Conservation (phyloP, 2,329 filamentous ascomycete species). For the Cryphonectria japonica region DNA sequence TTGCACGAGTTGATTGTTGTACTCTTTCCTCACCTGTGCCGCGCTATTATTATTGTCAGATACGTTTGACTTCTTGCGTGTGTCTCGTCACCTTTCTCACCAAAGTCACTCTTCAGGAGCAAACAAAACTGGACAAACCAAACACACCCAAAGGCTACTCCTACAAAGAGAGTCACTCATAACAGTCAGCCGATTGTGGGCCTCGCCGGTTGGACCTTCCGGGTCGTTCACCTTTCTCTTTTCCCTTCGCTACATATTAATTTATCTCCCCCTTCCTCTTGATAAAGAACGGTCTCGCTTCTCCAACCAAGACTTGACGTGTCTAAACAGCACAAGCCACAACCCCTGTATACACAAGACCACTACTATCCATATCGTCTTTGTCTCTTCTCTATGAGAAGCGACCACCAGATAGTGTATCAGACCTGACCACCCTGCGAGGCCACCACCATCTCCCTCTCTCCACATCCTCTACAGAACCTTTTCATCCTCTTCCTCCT, state of each 20-base stretch:
- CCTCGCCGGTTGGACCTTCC: not conserved
- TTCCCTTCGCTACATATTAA: not conserved
- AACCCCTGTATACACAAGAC: not conserved
- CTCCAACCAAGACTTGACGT: not conserved
- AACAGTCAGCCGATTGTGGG: not conserved
- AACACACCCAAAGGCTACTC: not conserved
- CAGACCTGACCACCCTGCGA: not conserved
- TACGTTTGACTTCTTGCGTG: not conserved
- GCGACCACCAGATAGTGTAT: not conserved
- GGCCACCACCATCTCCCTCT: not conserved
- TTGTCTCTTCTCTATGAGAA: no score
- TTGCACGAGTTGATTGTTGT: not conserved
- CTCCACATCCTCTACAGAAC: not conserved
- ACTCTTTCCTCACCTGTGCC: not conserved
- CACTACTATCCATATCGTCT: no score
- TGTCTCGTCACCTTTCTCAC: not conserved
- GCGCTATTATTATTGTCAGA: not conserved
- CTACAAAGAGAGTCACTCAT: not conserved
- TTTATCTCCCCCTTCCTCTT: not conserved
- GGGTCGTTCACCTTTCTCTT: not conserved
- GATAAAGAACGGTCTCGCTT: not conserved
- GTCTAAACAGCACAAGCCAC: not conserved
- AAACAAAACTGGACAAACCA: not conserved
- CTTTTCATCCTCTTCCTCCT: conserved; percentile 13
- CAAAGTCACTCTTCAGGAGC: not conserved